phyloP scores from a whole-genome alignment of 2,329 filamentous ascomycete species.

The Phyllosticta capitalensis region DNA sequence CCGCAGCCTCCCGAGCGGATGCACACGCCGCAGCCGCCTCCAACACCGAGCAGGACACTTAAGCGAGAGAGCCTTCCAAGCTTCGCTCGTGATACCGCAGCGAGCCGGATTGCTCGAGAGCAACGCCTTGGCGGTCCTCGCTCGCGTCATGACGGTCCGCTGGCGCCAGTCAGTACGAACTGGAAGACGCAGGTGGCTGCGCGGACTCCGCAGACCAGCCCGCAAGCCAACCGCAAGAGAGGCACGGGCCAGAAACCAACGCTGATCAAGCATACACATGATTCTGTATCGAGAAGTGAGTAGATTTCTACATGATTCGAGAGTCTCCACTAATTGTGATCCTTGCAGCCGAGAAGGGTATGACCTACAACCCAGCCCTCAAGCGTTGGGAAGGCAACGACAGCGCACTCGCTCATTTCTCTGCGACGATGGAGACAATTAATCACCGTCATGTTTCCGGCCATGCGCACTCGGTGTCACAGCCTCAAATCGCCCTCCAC shows the following conservation, averaged over 20 bases:
- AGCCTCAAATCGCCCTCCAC: constrained; percentile 14
- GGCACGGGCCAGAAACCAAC: constrained; percentile 64
- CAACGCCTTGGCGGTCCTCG: constrained; percentile 42
- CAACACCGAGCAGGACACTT: constrained; percentile 46
- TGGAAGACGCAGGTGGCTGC: constrained; percentile 49
- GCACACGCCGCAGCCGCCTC: constrained; percentile 35
- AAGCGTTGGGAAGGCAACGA: constrained; percentile 97
- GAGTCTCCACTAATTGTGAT: constrained; percentile 13
- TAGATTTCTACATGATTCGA: constrained; percentile 14
- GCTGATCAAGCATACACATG: constrained; percentile 75
- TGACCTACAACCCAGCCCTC: constrained; percentile 85
- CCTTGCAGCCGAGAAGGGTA: constrained; percentile 70
- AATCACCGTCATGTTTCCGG: constrained; percentile 26
- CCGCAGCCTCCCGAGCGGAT: constrained; percentile 34
- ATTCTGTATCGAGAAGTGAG: constrained; percentile 73
- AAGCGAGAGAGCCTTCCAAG: constrained; percentile 47
- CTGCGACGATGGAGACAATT: constrained; percentile 37
- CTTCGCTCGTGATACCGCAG: constrained; percentile 58
- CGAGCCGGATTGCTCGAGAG: constrained; percentile 55
- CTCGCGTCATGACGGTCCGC: constrained; percentile 38
- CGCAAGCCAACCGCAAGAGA: constrained; percentile 38
- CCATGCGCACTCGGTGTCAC: constrained; percentile 19
- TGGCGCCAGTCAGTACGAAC: constrained; percentile 46
- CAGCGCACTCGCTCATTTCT: constrained; percentile 70
- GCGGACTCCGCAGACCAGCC: constrained; percentile 41